These are phyloP conservation scores for Symbiodinium natans DNA, from an alignment of 73 alveolate genomes.

Conservation along the genomic window DNA sequence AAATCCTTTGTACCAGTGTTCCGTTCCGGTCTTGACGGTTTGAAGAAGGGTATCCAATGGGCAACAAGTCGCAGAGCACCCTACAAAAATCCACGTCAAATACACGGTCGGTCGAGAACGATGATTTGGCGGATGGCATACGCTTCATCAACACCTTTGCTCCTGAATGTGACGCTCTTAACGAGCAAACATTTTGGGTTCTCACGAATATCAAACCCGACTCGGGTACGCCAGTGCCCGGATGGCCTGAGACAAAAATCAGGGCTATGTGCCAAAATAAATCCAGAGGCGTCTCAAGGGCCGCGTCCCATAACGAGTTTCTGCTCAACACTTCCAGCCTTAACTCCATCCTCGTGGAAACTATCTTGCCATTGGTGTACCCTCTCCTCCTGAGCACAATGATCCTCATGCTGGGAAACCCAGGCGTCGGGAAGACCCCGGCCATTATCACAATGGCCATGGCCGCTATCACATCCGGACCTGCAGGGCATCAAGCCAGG, in stretches of 20 bases:
- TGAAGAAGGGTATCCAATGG: background rate
- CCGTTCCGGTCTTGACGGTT: background rate
- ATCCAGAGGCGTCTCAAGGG: background rate
- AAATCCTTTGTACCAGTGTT: background rate
- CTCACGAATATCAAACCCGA: background rate
- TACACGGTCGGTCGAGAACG: background rate
- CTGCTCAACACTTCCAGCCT: slow-evolving; percentile 6
- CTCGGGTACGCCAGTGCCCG: background rate
- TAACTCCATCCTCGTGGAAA: background rate
- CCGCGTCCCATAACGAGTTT: background rate
- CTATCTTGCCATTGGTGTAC: background rate
- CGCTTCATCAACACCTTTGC: background rate
- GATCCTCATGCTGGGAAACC: slow-evolving; percentile 14
- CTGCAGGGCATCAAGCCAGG: background rate
- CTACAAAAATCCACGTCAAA: background rate
- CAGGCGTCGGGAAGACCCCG: slow-evolving; percentile 25
- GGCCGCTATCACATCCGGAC: background rate
- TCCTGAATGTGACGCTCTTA: background rate
- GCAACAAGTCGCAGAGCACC: background rate
- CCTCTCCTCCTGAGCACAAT: slow-evolving; percentile 8
- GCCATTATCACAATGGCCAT: background rate
- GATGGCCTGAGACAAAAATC: slow-evolving; percentile 53
- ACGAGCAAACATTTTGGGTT: background rate
- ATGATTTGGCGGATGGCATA: background rate
- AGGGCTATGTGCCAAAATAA: slow-evolving; percentile 17